Evolutionary conservation across 169 alveolate genomes (phyloP), one percentile per base, ranked within the genome.

Genomic region (Plasmodium malariae): DNA sequence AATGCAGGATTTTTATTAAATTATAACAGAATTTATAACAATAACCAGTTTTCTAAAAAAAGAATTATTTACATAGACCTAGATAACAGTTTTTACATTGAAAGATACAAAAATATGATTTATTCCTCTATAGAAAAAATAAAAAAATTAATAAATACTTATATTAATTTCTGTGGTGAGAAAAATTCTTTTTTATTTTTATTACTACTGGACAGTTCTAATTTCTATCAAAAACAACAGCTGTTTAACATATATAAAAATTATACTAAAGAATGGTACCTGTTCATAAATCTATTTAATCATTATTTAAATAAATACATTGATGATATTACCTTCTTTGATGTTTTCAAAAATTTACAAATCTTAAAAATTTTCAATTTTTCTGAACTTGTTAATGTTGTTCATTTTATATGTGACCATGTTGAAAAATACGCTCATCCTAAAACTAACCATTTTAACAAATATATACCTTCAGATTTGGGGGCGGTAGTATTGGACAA

Each of bases 101-200:
- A 86, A 32, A 55, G 87, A 48, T 86, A 86, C 48, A 86, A 70
- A 70, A 86, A 86, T 62, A 86, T 86, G 92, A 86, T 86, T 48
- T 51, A 45, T 36, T 60, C 87, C 1, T 55, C 92, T 1, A 19
- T 86, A 1, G 74, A 86, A 40, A 86, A 70, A 40, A 69, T 86
- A 7, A 68, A 86, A 86, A 86, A 86, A 43, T 57, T 86, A 57
- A 26, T 63, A 62, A 36, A 70, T 11, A 86, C 73, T 0, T 86
- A 86, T 7, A 54, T 37, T 17, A 28, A 55, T 1, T 86, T 86
- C 34, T 55, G 76, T 34, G 3, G 14, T 19, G 92, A 86, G 70
- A 86, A 43, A 86, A 55, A 69, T 2, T 26, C 57, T 24, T 30
- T 43, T 36, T 30, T 59, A 4, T 86, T 86, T 63, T 48, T 86